Percentiles rank a stretch among this genome's conserved stretches.
These are phyloP conservation scores for Pseudopyricularia cyperi DNA, from an alignment of 2,329 filamentous ascomycete genomes.

Conservation along the genomic window DNA sequence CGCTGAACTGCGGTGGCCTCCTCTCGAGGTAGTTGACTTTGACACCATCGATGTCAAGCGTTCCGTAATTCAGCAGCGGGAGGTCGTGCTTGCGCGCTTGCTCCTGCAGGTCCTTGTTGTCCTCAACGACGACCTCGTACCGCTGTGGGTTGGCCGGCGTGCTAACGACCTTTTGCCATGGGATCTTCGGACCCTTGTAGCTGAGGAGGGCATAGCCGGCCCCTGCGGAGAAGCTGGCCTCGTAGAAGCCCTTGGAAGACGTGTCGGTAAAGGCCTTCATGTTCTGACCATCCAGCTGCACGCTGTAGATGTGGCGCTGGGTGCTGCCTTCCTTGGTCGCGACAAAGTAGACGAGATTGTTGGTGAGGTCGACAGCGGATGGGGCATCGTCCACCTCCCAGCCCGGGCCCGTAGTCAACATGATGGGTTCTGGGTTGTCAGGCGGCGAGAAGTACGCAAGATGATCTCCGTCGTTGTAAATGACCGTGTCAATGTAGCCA, in stretches of 20 bases:
- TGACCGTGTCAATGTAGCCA: conserved; percentile 85
- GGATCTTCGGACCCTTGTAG: conserved; percentile 73
- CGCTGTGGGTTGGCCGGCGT: conserved; percentile 55
- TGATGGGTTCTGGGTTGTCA: conserved; percentile 65
- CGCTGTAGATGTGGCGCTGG: conserved; percentile 83
- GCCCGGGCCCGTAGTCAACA: conserved; percentile 66
- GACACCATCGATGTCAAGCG: conserved; percentile 70
- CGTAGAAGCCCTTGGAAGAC: conserved; percentile 63
- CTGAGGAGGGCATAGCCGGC: conserved; percentile 74
- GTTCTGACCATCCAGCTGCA: conserved; percentile 67
- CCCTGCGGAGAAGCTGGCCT: conserved; percentile 69
- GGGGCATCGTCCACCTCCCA: conserved; percentile 90
- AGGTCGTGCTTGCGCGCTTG: conserved; percentile 66
- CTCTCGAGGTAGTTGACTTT: conserved; percentile 65
- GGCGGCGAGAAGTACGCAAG: conserved; percentile 86
- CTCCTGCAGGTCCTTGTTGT: conserved; percentile 58
- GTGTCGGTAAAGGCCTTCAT: conserved; percentile 64
- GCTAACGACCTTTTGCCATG: conserved; percentile 81
- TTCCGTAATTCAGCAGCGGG: conserved; percentile 71
- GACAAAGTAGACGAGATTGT: conserved; percentile 84
- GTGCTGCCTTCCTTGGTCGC: conserved; percentile 78
- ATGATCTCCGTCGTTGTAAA: conserved; percentile 79
- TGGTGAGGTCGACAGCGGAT: conserved; percentile 69
- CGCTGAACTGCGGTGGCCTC: conserved; percentile 77
- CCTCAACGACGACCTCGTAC: conserved; percentile 62